A percentile compares a stretch with the other conserved stretches of the same genome.
phyloP scores from a whole-genome alignment of 2,329 filamentous ascomycete species.

The Capronia epimyces region DNA sequence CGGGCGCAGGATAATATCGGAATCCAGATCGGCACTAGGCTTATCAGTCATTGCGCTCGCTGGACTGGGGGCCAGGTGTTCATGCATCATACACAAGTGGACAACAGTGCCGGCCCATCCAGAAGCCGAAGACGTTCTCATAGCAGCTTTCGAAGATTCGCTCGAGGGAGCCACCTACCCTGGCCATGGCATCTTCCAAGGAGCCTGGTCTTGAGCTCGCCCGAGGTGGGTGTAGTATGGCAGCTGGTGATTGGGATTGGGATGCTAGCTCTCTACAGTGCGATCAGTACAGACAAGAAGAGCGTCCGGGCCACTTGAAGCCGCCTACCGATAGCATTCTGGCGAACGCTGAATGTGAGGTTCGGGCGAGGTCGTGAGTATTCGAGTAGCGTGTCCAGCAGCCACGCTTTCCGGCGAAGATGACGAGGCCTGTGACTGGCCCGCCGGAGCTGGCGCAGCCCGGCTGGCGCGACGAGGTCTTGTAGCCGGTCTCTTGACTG shows the following conservation, averaged over 20 bases:
- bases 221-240: neutral
- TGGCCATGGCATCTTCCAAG: conserved; percentile 4
- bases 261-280: neutral
- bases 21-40: conserved; percentile 5
- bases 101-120: conserved; percentile 41
- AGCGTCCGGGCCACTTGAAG: neutral
- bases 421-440: neutral
- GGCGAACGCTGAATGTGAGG: neutral
- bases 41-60: neutral
- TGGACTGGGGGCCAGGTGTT: neutral
- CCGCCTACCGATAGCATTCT: neutral
- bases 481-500: conserved; percentile 2
- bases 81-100: conserved; percentile 37
- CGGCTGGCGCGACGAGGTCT: conserved; percentile 4
- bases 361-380: neutral
- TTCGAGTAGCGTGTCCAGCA: neutral
- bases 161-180: conserved; percentile 24
- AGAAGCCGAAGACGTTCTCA: conserved; percentile 41
- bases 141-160: conserved; percentile 37
- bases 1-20: conserved; percentile 20
- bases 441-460: neutral
- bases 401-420: conserved; percentile 4
- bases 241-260: neutral
- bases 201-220: neutral
- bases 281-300: neutral